Conservation (phyloP, 139 green algal genomes). For the Chlamydomonas eustigma region DNA sequence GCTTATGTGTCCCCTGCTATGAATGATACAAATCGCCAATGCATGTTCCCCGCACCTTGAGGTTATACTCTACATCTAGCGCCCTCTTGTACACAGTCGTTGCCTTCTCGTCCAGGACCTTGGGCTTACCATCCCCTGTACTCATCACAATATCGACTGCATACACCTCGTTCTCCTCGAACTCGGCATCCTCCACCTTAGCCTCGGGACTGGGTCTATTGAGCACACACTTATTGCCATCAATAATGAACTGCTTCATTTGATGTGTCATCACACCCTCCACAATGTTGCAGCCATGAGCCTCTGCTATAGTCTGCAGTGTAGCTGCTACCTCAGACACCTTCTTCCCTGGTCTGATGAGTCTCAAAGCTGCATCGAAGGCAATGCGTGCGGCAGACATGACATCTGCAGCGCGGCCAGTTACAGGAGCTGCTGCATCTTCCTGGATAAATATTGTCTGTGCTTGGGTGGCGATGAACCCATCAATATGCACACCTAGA, state of each 20-base stretch:
- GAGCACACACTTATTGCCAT: constrained; percentile 94
- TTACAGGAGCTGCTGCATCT: constrained; percentile 45
- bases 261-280: constrained; percentile 92
- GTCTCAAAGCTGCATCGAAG: constrained; percentile 83
- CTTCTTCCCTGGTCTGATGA: constrained; percentile 81
- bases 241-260: constrained; percentile 97
- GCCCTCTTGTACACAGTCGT: constrained; percentile 97
- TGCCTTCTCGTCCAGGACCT: constrained; percentile 89
- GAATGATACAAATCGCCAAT: too few relatives aligned
- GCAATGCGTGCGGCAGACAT: constrained; percentile 73
- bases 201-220: constrained; percentile 78
- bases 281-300: constrained; percentile 85
- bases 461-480: constrained; percentile 87
- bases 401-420: constrained; percentile 78
- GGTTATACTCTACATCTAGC: constrained; percentile 85
- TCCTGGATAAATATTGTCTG: constrained; percentile 68
- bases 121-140: constrained; percentile 81
- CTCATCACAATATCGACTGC: constrained; percentile 92
- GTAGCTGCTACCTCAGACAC: constrained; percentile 67
- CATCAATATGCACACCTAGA: constrained; percentile 94
- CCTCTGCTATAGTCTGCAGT: constrained; percentile 75
- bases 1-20: too few relatives aligned
- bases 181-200: constrained; percentile 87
- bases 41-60: constrained; percentile 64
- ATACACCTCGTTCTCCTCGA: constrained; percentile 95